phyloP scores from a whole-genome alignment of 2,329 filamentous ascomycete genomes.

The Aspergillus novofumigatus region DNA sequence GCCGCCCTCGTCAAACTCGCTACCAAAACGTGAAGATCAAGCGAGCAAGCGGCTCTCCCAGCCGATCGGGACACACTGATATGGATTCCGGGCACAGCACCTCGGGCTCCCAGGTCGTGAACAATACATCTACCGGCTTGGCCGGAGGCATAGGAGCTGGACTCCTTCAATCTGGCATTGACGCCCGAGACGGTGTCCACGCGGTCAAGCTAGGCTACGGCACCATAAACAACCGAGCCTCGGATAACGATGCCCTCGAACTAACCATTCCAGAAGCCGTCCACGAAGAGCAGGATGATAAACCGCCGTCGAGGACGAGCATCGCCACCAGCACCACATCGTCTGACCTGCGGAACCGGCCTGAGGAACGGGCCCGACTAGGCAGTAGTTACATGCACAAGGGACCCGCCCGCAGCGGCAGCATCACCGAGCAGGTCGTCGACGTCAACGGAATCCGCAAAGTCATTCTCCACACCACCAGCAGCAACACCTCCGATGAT shows the following conservation, averaged over 20 bases:
- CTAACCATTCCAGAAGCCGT: constrained; percentile 31
- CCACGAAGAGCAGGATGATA: constrained; percentile 27
- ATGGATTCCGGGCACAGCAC: constrained; percentile 39
- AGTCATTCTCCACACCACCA: constrained; percentile 67
- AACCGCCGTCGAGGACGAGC: constrained; percentile 18
- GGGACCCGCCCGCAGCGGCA: constrained; percentile 63
- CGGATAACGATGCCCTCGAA: constrained; percentile 17
- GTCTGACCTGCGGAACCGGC: constrained; percentile 16
- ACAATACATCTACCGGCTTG: constrained; percentile 33
- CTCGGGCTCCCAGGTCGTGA: constrained; percentile 31
- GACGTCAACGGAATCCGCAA: constrained; percentile 71
- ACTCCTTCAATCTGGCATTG: constrained; percentile 49
- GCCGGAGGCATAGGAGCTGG: constrained; percentile 53
- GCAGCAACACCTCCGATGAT: constrained; percentile 47
- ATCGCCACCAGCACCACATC: constrained; percentile 21
- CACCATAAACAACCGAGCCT: constrained; percentile 33
- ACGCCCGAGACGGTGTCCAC: constrained; percentile 63
- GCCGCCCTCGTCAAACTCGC: constrained; percentile 56
- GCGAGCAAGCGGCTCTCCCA: constrained; percentile 44
- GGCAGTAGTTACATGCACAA: constrained; percentile 34
- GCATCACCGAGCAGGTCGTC: constrained; percentile 74
- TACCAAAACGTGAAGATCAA: constrained; percentile 64
- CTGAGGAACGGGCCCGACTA: constrained; percentile 18
- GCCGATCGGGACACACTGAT: constrained; percentile 33
- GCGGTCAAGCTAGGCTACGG: constrained; percentile 56